Conservation (phyloP, 352 stramenopile genomes). For the Discostella stelligera region DNA sequence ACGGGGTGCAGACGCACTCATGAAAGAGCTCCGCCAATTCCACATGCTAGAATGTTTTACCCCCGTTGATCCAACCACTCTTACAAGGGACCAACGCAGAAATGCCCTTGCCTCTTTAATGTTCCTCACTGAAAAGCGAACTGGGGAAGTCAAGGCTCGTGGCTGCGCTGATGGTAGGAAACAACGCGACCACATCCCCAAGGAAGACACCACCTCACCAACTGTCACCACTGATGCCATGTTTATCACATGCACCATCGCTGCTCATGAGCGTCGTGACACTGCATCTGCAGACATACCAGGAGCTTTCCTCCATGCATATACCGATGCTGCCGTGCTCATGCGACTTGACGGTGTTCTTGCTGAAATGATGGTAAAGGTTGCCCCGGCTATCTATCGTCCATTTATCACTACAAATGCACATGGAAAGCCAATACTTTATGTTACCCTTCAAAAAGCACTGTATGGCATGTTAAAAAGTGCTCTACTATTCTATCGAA, state of each 20-base stretch:
- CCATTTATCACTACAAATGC: constrained; percentile 12
- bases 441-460: no score
- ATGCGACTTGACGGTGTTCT: constrained; percentile 27
- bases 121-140: constrained; percentile 54
- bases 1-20: no score
- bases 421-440: no score
- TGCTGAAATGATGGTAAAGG: constrained; percentile 17
- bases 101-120: constrained; percentile 36
- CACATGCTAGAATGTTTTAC: no score
- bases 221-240: no score
- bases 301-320: background rate
- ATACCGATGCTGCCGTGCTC: background rate
- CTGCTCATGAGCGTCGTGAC: background rate
- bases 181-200: constrained; percentile 34
- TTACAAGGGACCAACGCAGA: constrained; percentile 14
- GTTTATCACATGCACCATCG: no score
- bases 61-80: background rate
- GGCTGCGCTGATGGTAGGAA: constrained; percentile 35
- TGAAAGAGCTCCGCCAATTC: no score
- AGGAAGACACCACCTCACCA: constrained; percentile 25
- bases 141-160: constrained; percentile 39
- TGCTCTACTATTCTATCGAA: constrained; percentile 39
- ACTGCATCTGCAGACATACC: constrained; percentile 35
- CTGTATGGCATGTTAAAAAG: no score
- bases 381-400: constrained; percentile 25